Evolutionary conservation across 75 land plant species (phyloP).

Genomic region (Cunninghamia lanceolata): DNA sequence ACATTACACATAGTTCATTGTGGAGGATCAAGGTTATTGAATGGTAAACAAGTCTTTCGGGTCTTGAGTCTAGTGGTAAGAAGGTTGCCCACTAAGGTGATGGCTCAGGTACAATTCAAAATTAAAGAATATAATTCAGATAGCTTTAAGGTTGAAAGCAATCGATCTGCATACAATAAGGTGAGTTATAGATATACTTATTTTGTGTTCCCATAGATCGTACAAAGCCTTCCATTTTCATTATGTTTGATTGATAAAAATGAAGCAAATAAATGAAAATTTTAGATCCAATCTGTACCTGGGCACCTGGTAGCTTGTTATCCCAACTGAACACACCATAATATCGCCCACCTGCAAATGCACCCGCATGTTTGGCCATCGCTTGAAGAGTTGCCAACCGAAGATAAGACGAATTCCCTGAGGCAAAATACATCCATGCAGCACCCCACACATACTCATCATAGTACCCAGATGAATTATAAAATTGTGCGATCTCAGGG

Average conservation of each 20-base stretch:
- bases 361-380: constrained; percentile 56
- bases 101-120: background rate
- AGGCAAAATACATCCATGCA: constrained; percentile 87
- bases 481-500: constrained; percentile 40
- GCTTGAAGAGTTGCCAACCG: constrained; percentile 44
- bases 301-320: constrained; percentile 83
- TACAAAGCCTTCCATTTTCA: no score
- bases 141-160: background rate
- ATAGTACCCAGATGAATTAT: constrained; percentile 85
- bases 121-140: background rate
- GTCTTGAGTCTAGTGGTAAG: no score
- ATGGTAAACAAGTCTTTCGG: no score
- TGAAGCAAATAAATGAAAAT: background rate
- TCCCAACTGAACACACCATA: constrained; percentile 77
- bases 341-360: constrained; percentile 36
- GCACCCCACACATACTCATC: constrained; percentile 97
- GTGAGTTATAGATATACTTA: background rate
- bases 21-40: background rate
- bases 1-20: background rate
- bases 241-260: no score
- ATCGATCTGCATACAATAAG: background rate
- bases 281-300: constrained; percentile 26
- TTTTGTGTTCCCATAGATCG: no score
- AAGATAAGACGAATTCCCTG: constrained; percentile 66
- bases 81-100: background rate